phyloP scores from a whole-genome alignment of 2,329 filamentous ascomycete species.

The Exophiala viscosa region DNA sequence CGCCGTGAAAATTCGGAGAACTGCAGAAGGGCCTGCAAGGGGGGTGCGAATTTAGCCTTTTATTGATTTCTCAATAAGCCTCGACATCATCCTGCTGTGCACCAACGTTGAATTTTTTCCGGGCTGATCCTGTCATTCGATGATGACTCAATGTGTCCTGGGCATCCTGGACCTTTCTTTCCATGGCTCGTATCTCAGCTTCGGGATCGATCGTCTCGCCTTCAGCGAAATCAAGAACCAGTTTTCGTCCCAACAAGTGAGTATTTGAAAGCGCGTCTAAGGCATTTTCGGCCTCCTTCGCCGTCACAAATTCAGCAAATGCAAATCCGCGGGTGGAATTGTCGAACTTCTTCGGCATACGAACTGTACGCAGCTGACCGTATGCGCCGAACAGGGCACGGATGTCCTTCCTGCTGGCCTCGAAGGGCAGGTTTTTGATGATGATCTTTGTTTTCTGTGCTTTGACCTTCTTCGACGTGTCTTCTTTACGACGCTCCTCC shows the following conservation, averaged over 20 bases:
- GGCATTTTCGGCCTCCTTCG: conserved; percentile 84
- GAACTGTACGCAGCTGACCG: conserved; percentile 85
- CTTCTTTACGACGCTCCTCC: conserved; percentile 77
- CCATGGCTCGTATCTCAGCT: conserved; percentile 94
- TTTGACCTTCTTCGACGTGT: conserved; percentile 75
- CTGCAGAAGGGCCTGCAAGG: conserved; percentile 17
- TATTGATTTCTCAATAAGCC: conserved; percentile 13
- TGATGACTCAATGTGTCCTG: conserved; percentile 87
- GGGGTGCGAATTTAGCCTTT: conserved; percentile 4
- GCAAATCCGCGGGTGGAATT: conserved; percentile 85
- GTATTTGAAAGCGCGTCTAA: conserved; percentile 89
- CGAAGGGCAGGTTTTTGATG: conserved; percentile 97
- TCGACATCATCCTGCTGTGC: conserved; percentile 59
- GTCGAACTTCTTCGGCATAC: conserved; percentile 93
- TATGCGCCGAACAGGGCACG: conserved; percentile 81
- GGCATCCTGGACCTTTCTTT: conserved; percentile 89
- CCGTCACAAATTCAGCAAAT: conserved; percentile 91
- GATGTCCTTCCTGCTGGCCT: conserved; percentile 89
- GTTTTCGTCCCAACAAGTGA: conserved; percentile 81
- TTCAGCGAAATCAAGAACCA: conserved; percentile 89
- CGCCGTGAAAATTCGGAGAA: neutral
- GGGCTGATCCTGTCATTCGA: conserved; percentile 70
- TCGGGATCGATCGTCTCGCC: conserved; percentile 87
- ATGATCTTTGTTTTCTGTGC: conserved; percentile 84
- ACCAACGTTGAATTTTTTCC: conserved; percentile 83